A percentile compares a stretch with the other conserved stretches of the same genome.
Evolutionary conservation across 2,329 filamentous ascomycete species (phyloP).

Genomic region (Penicillium freii): DNA sequence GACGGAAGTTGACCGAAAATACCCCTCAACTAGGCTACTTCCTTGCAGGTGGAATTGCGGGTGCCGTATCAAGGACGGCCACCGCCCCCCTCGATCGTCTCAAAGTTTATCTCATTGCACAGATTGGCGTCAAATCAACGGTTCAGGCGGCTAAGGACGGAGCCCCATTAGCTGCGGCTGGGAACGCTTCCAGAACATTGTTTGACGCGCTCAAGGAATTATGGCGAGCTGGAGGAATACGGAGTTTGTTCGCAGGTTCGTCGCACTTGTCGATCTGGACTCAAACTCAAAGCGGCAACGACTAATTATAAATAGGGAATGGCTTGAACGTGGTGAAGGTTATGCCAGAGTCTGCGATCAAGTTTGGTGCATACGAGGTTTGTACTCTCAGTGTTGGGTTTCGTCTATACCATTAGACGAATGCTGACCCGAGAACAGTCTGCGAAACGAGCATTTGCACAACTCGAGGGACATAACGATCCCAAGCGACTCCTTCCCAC

Average conservation of each 20-base stretch:
- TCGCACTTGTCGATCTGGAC: neutral
- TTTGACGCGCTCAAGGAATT: conserved; percentile 71
- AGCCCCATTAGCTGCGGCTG: conserved; percentile 61
- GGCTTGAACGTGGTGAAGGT: conserved; percentile 96
- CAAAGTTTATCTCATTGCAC: conserved; percentile 95
- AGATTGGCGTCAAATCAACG: conserved; percentile 65
- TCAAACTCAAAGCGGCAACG: neutral
- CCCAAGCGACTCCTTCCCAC: conserved; percentile 73
- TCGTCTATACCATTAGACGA: neutral
- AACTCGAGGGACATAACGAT: conserved; percentile 83
- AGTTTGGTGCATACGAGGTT: conserved; percentile 93
- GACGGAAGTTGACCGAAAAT: conserved; percentile 48
- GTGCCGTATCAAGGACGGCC: conserved; percentile 89
- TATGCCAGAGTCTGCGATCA: conserved; percentile 97
- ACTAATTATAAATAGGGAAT: conserved; percentile 63
- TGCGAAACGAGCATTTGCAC: conserved; percentile 81
- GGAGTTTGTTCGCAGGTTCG: conserved; percentile 89
- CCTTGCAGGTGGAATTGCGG: conserved; percentile 83
- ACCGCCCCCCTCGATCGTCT: conserved; percentile 95
- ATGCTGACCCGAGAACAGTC: conserved; percentile 51
- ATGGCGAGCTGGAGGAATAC: conserved; percentile 80
- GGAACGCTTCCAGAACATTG: conserved; percentile 67
- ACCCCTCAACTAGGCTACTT: conserved; percentile 77
- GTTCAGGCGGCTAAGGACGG: conserved; percentile 69
- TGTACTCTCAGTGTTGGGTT: conserved; percentile 14